phyloP scores from a whole-genome alignment of 1,139 yeast species.

The Blastobotrys raffinosifermentans region DNA sequence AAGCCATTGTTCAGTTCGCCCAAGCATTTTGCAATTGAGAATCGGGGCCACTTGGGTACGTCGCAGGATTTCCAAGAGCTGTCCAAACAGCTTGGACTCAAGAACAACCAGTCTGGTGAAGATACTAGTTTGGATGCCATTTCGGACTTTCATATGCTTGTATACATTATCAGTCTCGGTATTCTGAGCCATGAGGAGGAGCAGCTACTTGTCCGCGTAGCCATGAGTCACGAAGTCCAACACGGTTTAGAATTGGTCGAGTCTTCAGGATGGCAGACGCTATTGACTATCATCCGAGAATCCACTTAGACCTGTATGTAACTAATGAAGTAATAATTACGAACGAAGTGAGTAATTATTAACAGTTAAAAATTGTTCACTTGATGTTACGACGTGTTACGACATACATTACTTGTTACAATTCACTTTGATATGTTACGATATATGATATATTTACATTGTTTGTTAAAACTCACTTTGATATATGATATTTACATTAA shows the following conservation, averaged over 20 bases:
- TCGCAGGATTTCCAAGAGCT: conserved; percentile 59
- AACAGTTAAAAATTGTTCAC: too few relatives aligned
- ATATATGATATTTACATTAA: too few relatives aligned
- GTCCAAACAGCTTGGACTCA: conserved; percentile 43
- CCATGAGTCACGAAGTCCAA: conserved; percentile 26
- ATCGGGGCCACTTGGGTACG: conserved; percentile 68
- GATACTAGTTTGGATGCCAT: conserved; percentile 38
- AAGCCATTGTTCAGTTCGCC: conserved; percentile 39
- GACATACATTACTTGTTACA: too few relatives aligned
- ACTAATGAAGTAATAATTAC: too few relatives aligned
- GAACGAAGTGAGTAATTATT: too few relatives aligned
- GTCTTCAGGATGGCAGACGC: conserved; percentile 71
- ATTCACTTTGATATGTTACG: too few relatives aligned
- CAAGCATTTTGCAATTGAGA: conserved; percentile 63
- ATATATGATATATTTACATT: too few relatives aligned
- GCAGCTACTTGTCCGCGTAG: conserved; percentile 41
- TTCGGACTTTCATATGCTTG: conserved; percentile 68
- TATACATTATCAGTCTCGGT: conserved; percentile 49
- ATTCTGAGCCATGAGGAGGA: conserved; percentile 50
- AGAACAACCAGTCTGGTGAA: conserved; percentile 15
- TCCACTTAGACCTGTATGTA: conserved; percentile 10
- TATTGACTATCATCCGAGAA: conserved; percentile 46
- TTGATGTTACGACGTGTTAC: too few relatives aligned
- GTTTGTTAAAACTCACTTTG: too few relatives aligned
- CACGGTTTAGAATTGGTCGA: conserved; percentile 53